A percentile compares a stretch with the other conserved stretches of the same genome.
Evolutionary conservation across 176 grass and related monocot genomes (phyloP).

Genomic region (Elaeis guineensis): DNA sequence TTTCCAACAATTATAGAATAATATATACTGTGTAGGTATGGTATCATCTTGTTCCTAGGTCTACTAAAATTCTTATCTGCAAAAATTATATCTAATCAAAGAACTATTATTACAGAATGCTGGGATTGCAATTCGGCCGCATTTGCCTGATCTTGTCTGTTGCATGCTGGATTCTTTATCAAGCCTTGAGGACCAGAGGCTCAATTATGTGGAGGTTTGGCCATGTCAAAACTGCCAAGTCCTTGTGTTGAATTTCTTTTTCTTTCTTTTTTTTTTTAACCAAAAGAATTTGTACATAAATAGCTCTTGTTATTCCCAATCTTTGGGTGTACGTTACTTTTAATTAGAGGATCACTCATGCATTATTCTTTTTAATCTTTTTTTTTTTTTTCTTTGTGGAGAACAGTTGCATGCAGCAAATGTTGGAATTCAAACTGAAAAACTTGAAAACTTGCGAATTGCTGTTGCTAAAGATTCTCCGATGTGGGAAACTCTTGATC

Average conservation of each 20-base stretch:
- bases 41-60: too few relatives aligned
- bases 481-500: conserved; percentile 99
- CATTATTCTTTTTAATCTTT: conserved; percentile 6
- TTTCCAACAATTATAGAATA: too few relatives aligned
- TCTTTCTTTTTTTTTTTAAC: background rate
- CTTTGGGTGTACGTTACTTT: too few relatives aligned
- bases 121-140: conserved; percentile 54
- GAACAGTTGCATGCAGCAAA: conserved; percentile 87
- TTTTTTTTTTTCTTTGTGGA: conserved; percentile 14
- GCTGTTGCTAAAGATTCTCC: conserved; percentile 98
- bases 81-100: too few relatives aligned
- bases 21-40: too few relatives aligned
- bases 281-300: too few relatives aligned
- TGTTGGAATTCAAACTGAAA: conserved; percentile 84
- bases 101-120: conserved; percentile 39
- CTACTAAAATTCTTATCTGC: too few relatives aligned
- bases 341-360: too few relatives aligned
- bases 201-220: conserved; percentile 96
- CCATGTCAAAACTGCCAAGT: conserved; percentile 2
- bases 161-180: conserved; percentile 98
- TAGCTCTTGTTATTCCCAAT: too few relatives aligned
- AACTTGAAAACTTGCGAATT: conserved; percentile 79
- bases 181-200: conserved; percentile 91
- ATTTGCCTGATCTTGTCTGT: conserved; percentile 79
- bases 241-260: background rate